phyloP scores from a whole-genome alignment of 495 filamentous ascomycete genomes.

The Chaetomium tenue region DNA sequence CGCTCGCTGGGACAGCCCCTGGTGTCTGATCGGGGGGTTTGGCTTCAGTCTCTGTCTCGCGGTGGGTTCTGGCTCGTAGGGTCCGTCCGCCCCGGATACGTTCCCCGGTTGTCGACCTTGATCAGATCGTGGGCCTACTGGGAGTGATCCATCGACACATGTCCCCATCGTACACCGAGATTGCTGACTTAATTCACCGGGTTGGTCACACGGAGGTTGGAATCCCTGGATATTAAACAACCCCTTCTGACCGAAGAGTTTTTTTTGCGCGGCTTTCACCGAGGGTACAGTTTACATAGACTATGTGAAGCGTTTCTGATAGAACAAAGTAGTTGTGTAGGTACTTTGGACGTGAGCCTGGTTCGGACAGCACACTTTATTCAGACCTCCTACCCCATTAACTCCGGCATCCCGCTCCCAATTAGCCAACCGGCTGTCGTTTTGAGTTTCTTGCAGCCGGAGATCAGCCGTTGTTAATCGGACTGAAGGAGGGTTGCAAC shows the following conservation, averaged over 20 bases:
- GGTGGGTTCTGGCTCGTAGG: conserved; percentile 49
- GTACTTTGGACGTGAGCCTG: too few species aligned
- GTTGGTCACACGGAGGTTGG: conserved; percentile 9
- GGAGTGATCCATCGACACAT: conserved; percentile 17
- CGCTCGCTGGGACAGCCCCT: conserved; percentile 56
- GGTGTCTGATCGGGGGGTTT: too few species aligned
- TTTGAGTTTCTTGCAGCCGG: too few species aligned
- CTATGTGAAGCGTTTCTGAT: too few species aligned
- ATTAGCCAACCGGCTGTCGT: too few species aligned
- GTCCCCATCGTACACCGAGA: neutral
- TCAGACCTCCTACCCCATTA: too few species aligned
- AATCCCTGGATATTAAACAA: conserved; percentile 6
- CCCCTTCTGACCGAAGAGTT: neutral
- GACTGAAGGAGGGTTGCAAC: neutral
- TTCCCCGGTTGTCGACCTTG: conserved; percentile 57
- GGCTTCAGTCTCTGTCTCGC: conserved; percentile 59
- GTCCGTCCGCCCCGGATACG: conserved; percentile 55
- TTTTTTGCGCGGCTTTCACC: neutral
- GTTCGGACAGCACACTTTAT: too few species aligned
- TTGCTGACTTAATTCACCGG: conserved; percentile 5
- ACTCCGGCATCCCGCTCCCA: too few species aligned
- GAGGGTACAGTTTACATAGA: too few species aligned
- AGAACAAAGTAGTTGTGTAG: too few species aligned
- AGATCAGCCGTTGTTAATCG: neutral
- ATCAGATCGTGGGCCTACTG: conserved; percentile 70